Evolutionary conservation across 352 stramenopile genomes (phyloP).

Genomic region (Achlya hypogyna): DNA sequence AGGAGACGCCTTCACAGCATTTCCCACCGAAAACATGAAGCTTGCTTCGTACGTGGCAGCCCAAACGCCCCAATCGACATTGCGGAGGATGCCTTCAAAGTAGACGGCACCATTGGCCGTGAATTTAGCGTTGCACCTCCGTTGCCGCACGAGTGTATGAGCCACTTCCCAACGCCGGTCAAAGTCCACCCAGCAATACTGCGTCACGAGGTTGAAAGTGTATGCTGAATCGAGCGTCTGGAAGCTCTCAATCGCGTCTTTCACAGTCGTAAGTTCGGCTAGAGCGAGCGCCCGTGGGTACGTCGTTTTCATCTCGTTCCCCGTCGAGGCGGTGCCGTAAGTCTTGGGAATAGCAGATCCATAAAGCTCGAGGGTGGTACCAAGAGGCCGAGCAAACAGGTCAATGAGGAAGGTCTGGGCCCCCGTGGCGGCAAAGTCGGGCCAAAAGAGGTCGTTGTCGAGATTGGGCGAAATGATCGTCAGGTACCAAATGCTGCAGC

Average conservation of each 20-base stretch:
- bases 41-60: background rate
- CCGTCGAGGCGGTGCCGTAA: background rate
- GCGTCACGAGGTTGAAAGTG: background rate
- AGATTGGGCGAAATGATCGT: background rate
- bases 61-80: background rate
- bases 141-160: background rate
- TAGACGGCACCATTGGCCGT: background rate
- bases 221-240: background rate
- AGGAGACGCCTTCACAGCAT: background rate
- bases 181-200: slow-evolving; percentile 9
- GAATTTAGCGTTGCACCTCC: background rate
- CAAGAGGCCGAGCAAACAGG: background rate
- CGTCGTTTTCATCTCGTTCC: background rate
- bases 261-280: background rate
- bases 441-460: slow-evolving; percentile 2
- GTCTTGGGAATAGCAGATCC: background rate
- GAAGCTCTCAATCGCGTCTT: background rate
- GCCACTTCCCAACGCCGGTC: background rate
- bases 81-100: background rate
- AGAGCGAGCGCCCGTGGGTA: background rate
- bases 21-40: background rate
- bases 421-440: background rate
- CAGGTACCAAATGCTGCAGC: background rate
- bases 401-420: background rate
- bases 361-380: background rate